A percentile compares a stretch with the other conserved stretches of the same genome.
Conservation (phyloP, 1,139 yeast species). For the Magnusiomyces paraingens region DNA sequence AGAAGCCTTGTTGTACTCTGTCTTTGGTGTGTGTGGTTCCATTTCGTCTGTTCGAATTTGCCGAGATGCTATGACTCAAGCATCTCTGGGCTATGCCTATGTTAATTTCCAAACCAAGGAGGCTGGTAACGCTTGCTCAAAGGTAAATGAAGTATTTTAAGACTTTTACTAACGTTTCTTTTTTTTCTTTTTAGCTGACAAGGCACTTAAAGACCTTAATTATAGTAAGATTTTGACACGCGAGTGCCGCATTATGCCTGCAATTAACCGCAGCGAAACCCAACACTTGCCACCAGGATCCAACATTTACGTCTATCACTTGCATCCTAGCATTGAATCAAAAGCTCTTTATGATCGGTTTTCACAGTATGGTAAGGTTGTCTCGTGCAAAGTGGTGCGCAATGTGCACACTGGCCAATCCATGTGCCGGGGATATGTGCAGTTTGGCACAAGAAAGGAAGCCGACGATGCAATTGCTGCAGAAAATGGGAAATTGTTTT, state of each 20-base stretch:
- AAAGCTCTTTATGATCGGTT: constrained; percentile 83
- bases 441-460: constrained; percentile 71
- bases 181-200: constrained; percentile 27
- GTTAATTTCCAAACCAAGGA: constrained; percentile 36
- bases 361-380: constrained; percentile 75
- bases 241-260: constrained; percentile 49
- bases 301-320: constrained; percentile 31
- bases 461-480: constrained; percentile 83
- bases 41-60: constrained; percentile 46
- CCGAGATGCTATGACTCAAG: constrained; percentile 32
- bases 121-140: constrained; percentile 20
- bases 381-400: constrained; percentile 81
- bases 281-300: constrained; percentile 27
- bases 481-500: constrained; percentile 84
- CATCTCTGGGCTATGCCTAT: constrained; percentile 47
- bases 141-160: not conserved
- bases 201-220: constrained; percentile 41
- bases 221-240: constrained; percentile 37
- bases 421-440: constrained; percentile 85
- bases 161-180: not conserved
- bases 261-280: constrained; percentile 34
- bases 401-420: constrained; percentile 65
- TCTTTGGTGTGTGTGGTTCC: constrained; percentile 36
- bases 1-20: constrained; percentile 35
- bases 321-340: constrained; percentile 83